Conservation (phyloP, 2,329 filamentous ascomycete genomes). For the Paramyrothecium sp. region DNA sequence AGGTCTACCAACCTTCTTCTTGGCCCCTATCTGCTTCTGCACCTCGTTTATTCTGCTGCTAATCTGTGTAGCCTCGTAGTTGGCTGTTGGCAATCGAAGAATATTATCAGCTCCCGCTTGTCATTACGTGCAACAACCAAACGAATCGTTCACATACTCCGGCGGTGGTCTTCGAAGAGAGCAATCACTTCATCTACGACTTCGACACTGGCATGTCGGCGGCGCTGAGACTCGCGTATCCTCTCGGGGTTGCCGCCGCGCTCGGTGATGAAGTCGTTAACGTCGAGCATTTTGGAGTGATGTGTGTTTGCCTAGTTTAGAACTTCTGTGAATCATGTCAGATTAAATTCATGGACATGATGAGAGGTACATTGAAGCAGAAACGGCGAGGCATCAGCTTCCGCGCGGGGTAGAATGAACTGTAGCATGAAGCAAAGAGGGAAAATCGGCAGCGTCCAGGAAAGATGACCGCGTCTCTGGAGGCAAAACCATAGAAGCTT, state of each 20-base stretch:
- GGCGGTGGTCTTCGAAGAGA: slow-evolving; percentile 81
- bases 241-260: slow-evolving; percentile 88
- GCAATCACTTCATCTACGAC: slow-evolving; percentile 88
- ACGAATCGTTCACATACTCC: slow-evolving; percentile 47
- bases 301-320: background rate
- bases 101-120: background rate
- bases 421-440: too few relatives aligned
- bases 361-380: too few relatives aligned
- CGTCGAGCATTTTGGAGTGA: slow-evolving; percentile 64
- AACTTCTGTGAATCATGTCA: too few relatives aligned
- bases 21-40: slow-evolving; percentile 85
- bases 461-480: too few relatives aligned
- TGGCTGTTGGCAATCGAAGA: slow-evolving; percentile 34
- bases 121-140: background rate
- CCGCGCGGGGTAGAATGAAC: too few relatives aligned
- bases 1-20: slow-evolving; percentile 69
- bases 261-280: slow-evolving; percentile 77
- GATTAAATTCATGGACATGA: too few relatives aligned
- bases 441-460: too few relatives aligned
- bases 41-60: slow-evolving; percentile 82
- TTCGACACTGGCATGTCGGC: slow-evolving; percentile 76
- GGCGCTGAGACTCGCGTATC: slow-evolving; percentile 88
- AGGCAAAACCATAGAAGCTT: too few relatives aligned
- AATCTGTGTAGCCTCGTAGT: slow-evolving; percentile 77
- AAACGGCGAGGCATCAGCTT: too few relatives aligned